phyloP scores from a whole-genome alignment of 768 basidiomycete genomes.

The Xerocomus spinulosus region DNA sequence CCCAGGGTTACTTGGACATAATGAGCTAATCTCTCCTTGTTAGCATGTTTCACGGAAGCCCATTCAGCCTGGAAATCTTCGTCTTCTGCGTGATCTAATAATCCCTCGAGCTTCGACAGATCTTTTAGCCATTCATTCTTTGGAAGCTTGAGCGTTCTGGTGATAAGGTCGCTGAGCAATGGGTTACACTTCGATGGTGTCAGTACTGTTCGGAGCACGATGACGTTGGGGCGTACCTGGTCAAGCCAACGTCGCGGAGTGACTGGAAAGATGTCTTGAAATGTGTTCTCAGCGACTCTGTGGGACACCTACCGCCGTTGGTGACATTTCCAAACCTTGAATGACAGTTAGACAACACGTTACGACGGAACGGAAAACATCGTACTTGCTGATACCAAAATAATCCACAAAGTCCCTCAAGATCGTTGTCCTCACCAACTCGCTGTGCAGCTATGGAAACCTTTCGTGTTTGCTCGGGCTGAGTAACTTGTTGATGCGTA shows the following conservation, averaged over 20 bases:
- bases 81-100: slow-evolving; percentile 70
- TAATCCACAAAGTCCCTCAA: slow-evolving; percentile 92
- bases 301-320: slow-evolving; percentile 69
- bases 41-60: slow-evolving; percentile 80
- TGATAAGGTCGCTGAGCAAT: slow-evolving; percentile 77
- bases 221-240: slow-evolving; percentile 39
- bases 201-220: background rate
- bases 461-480: background rate
- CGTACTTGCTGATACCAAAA: slow-evolving; percentile 75
- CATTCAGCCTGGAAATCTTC: slow-evolving; percentile 73
- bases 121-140: slow-evolving; percentile 85
- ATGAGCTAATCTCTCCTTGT: slow-evolving; percentile 85
- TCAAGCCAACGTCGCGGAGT: slow-evolving; percentile 93
- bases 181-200: slow-evolving; percentile 72
- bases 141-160: slow-evolving; percentile 69
- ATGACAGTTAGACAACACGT: slow-evolving; percentile 13
- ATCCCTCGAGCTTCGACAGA: slow-evolving; percentile 68
- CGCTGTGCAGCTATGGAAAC: slow-evolving; percentile 67
- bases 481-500: slow-evolving; percentile 22
- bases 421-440: slow-evolving; percentile 79
- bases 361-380: background rate
- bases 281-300: background rate
- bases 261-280: slow-evolving; percentile 38
- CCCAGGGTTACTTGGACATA: slow-evolving; percentile 71
- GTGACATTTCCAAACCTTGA: slow-evolving; percentile 81